A percentile compares a stretch with the other conserved stretches of the same genome.
Evolutionary conservation across 2,329 filamentous ascomycete genomes (phyloP).

Genomic region (Colletotrichum theobromicola): DNA sequence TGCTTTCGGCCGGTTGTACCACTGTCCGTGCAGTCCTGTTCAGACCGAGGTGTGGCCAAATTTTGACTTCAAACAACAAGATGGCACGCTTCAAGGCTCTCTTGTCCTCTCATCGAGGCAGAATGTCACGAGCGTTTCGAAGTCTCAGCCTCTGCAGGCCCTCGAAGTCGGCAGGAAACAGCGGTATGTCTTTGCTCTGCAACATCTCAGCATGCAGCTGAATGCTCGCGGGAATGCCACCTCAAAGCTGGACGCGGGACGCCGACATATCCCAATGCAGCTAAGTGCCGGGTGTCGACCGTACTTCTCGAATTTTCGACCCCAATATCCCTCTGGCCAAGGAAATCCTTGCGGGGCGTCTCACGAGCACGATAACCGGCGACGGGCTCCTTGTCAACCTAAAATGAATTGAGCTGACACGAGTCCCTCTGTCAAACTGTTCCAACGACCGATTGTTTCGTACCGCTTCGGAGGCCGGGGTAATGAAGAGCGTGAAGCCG

Average conservation of each 20-base stretch:
- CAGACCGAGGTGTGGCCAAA: conserved; percentile 13
- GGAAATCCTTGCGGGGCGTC: conserved; percentile 5
- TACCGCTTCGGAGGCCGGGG: neutral
- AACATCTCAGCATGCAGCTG: neutral
- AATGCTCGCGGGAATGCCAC: neutral
- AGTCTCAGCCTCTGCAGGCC: neutral
- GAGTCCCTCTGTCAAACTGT: neutral
- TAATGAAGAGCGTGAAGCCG: neutral
- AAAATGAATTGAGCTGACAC: neutral
- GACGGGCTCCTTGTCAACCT: neutral
- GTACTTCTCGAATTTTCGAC: conserved; percentile 6
- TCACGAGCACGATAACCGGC: conserved; percentile 8
- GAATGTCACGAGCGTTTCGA: neutral
- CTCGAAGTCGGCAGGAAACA: neutral
- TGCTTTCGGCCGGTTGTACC: conserved; percentile 12
- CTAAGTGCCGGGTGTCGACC: neutral
- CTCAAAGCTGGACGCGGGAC: neutral
- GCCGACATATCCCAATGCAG: neutral
- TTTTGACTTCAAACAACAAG: neutral
- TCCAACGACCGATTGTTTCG: neutral
- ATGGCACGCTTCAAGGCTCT: neutral
- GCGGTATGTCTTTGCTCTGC: neutral
- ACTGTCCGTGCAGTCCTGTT: conserved; percentile 1
- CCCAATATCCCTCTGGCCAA: conserved; percentile 7
- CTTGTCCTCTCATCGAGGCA: neutral